Percentiles rank a stretch among this genome's conserved stretches.
These are phyloP conservation scores for Schwanniomyces polymorphus DNA, from an alignment of 805 yeast genomes.

Conservation along the genomic window DNA sequence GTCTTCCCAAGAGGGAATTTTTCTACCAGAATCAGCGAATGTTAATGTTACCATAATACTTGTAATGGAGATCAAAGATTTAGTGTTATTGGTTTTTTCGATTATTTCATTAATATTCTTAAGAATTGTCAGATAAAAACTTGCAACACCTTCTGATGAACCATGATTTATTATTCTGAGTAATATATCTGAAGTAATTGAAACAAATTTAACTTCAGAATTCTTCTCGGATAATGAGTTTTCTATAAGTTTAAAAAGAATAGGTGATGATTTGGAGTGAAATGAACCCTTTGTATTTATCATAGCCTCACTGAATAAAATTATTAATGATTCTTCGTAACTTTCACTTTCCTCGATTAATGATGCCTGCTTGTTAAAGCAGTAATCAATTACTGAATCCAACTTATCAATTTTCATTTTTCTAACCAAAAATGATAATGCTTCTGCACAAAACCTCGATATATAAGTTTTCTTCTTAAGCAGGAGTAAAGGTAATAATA, in stretches of 20 bases:
- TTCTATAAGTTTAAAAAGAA: conserved; percentile 48
- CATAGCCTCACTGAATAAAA: conserved; percentile 71
- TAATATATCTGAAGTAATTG: conserved; percentile 60
- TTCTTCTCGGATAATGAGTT: conserved; percentile 21
- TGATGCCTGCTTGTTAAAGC: conserved; percentile 34
- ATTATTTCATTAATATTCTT: conserved; percentile 16
- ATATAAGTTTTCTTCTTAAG: conserved; percentile 60
- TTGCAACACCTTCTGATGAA: conserved; percentile 44
- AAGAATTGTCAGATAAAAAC: conserved; percentile 38
- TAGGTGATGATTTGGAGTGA: conserved; percentile 66
- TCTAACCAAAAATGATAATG: conserved; percentile 78
- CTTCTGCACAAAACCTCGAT: conserved; percentile 85
- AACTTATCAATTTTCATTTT: conserved; percentile 57
- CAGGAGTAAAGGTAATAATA: conserved; percentile 63
- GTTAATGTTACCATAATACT: conserved; percentile 48
- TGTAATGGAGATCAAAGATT: conserved; percentile 24
- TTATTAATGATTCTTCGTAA: conserved; percentile 58
- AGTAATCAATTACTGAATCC: conserved; percentile 41
- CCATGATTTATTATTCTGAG: conserved; percentile 56
- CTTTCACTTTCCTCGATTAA: conserved; percentile 38
- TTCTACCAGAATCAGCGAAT: conserved; percentile 72
- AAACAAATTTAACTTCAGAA: conserved; percentile 22
- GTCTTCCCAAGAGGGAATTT: conserved; percentile 53
- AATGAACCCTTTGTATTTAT: conserved; percentile 68
- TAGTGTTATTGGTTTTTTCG: conserved; percentile 4